Evolutionary conservation across 352 stramenopile species (phyloP).

Genomic region (Pilasporangium apinafurcum): DNA sequence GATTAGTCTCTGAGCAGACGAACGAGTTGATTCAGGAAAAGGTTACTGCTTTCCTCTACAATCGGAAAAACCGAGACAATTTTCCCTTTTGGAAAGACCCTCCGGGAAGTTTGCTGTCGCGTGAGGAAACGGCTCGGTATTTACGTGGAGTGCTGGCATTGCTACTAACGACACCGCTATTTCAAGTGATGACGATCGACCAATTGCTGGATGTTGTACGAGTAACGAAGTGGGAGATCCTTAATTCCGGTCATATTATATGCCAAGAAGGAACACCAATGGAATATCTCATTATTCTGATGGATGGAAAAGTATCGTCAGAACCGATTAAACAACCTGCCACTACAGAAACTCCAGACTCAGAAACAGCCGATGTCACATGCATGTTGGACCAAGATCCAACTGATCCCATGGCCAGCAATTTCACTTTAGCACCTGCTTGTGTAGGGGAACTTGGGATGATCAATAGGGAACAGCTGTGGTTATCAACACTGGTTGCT

Average conservation of each 20-base stretch:
- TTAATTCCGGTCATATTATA: slow-evolving; percentile 10
- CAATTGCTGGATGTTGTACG: slow-evolving; percentile 49
- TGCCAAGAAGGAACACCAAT: slow-evolving; percentile 21
- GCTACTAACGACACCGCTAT: slow-evolving; percentile 19
- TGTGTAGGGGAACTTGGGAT: slow-evolving; percentile 46
- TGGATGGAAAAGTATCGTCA: slow-evolving; percentile 22
- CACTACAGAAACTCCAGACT: background rate
- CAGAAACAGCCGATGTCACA: too few species aligned
- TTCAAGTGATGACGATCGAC: slow-evolving; percentile 31
- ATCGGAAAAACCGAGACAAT: slow-evolving; percentile 34
- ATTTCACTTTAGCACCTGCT: background rate
- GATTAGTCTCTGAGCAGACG: slow-evolving; percentile 18
- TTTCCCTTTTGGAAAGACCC: slow-evolving; percentile 55
- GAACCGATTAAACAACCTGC: background rate
- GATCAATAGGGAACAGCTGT: slow-evolving; percentile 30
- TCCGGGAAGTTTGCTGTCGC: slow-evolving; percentile 17
- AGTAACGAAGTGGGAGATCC: slow-evolving; percentile 22
- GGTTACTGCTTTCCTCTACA: slow-evolving; percentile 48
- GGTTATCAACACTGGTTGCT: slow-evolving; percentile 22
- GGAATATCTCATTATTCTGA: slow-evolving; percentile 28
- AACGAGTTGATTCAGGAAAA: slow-evolving; percentile 42
- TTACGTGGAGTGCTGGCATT: slow-evolving; percentile 24
- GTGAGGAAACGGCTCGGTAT: slow-evolving; percentile 43
- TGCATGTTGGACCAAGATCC: too few species aligned
- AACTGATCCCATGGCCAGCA: background rate